Evolutionary conservation across 2,329 filamentous ascomycete genomes (phyloP), one percentile per base, ranked within the genome.

Genomic region (Reticulascus tulasneorum): DNA sequence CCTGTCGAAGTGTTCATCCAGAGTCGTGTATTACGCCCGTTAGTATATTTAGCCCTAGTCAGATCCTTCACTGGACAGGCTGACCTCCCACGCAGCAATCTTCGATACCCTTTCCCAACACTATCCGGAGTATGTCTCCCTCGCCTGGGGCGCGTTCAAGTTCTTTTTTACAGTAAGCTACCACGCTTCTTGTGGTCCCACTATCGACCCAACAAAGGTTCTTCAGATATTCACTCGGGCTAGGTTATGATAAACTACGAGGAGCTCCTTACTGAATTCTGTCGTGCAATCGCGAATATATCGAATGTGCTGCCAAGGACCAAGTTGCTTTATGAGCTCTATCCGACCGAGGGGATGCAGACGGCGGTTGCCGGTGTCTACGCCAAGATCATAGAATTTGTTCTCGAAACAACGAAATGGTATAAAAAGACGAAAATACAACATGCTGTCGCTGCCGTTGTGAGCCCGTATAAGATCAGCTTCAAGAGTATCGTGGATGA

Each of bases 21-120:
- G 33, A 4, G 17, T 36, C 12, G 30, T 36, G 33, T 36, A 30
- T 13, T 36, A 36, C 16, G 33, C 20, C 29, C 26, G 33, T 36
- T 11, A 8, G 12, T 9, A 3, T 18, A 23, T 9, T n/a, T n/a
- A n/a, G n/a, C n/a, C n/a, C n/a, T n/a, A n/a, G n/a, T n/a, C n/a
- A n/a, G n/a, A n/a, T n/a, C n/a, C n/a, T n/a, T n/a, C n/a, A n/a
- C n/a, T n/a, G n/a, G n/a, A n/a, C n/a, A n/a, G n/a, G n/a, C n/a
- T n/a, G n/a, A n/a, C n/a, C 23, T 16, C 9, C 7, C 19, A 7
- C 6, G 12, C 15, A 34, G 30, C 35, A 3, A 20, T 38, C 9
- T 33, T 38, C 21, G 35, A 38, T 12, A 28, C 30, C 1, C 28
- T 37, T 13, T 25, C 29, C 5, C 35, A 37, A 27, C 29, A 33